Base-by-base conservation (phyloP, 169 alveolate species). In the Plasmodium berghei region DNA sequence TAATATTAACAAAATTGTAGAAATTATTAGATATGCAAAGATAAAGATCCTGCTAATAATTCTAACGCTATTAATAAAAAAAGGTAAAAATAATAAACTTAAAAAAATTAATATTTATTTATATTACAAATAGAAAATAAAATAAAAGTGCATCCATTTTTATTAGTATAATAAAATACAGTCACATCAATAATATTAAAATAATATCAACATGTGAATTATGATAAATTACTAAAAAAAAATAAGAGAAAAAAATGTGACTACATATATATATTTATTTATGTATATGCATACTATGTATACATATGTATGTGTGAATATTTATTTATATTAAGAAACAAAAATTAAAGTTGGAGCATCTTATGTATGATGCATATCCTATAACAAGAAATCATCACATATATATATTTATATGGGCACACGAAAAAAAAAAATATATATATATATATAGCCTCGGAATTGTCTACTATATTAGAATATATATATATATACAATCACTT, bases 101-200 rank as follows among this genome's bases (percentile, higher is more conserved):
- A 16, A 54, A 73, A 54, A 73, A 54, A 40, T 26, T n/a, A n/a
- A 46, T 64, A 61, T 56, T 73, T 49, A 34, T 62, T 73, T 34
- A 73, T 73, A 10, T 28, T 12, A 56, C 46, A 56, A 56, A 52
- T 71, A 40, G 59, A 73, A 58, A 40, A 62, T 52, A 62, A 16
- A 73, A 49, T 63, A 56, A 45, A 72, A 70, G 54, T 49, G 18
- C 3, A 58, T 59, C n/a, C 48, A 73, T 42, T 73, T 56, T 26
- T 14, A 58, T 42, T 45, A 46, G 48, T 73, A 49, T 42, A 28
- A 58, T 73, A 73, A 72, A 54, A 56, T 55, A 72, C 71, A 56
- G 59, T 58, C 72, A 49, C 28, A 42, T 45, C 59, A 28, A 73
- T 58, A 64, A 14, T 54, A 58, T 34, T 42, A 42, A 24, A 59